Conservation (phyloP, 441 rosid species). For the Omphalea diandra region DNA sequence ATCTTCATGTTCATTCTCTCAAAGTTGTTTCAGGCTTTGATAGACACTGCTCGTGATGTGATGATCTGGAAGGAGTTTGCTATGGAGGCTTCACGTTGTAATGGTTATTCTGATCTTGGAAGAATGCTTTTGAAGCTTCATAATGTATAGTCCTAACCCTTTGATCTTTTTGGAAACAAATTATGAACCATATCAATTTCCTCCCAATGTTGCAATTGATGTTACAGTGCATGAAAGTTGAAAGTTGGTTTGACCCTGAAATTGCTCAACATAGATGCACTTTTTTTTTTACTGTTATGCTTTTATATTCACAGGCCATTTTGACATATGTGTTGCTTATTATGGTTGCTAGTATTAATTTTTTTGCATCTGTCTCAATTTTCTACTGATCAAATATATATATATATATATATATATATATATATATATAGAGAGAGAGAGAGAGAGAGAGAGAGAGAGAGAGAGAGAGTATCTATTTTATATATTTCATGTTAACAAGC, state of each 20-base stretch:
- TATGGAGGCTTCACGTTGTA: slow-evolving; percentile 74
- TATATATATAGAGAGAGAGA: no score
- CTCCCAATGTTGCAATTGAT: background rate
- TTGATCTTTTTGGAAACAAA: background rate
- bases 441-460: no score
- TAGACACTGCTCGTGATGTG: slow-evolving; percentile 72
- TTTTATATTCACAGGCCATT: background rate
- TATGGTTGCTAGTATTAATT: background rate
- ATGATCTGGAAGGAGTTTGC: slow-evolving; percentile 91
- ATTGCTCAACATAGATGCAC: background rate
- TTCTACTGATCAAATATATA: background rate
- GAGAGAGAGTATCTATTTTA: no score
- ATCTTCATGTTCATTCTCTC: slow-evolving; percentile 26
- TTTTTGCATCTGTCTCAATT: no score
- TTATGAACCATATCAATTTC: background rate
- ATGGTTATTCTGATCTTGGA: slow-evolving; percentile 82
- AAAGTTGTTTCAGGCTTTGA: slow-evolving; percentile 64
- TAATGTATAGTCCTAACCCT: slow-evolving; percentile 46
- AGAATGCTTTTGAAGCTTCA: slow-evolving; percentile 91
- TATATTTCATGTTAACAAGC: background rate
- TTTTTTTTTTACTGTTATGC: background rate
- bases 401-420: no score
- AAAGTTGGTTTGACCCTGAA: background rate
- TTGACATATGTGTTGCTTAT: background rate
- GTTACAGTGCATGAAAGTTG: background rate